phyloP scores from a whole-genome alignment of 2,329 filamentous ascomycete genomes.

The Emericellopsis cladophorae region DNA sequence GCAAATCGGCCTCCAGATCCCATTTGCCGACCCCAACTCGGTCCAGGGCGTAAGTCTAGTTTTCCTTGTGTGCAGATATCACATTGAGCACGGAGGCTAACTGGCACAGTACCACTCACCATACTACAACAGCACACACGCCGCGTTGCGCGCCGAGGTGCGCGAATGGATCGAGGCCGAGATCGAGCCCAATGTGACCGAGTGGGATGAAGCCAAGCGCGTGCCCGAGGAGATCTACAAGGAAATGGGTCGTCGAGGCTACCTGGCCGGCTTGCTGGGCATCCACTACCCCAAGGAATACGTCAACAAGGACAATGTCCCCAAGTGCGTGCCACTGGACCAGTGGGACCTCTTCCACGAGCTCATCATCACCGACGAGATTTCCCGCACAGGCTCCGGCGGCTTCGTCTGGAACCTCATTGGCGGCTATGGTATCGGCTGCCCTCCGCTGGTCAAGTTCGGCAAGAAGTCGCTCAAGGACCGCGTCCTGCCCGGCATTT shows the following conservation, averaged over 20 bases:
- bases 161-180: slow-evolving; percentile 84
- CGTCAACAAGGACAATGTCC: slow-evolving; percentile 39
- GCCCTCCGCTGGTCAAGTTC: slow-evolving; percentile 84
- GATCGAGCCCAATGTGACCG: slow-evolving; percentile 81
- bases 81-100: not conserved
- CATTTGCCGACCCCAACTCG: slow-evolving; percentile 87
- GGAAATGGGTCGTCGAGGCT: slow-evolving; percentile 85
- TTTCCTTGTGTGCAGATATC: not conserved
- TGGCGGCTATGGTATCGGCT: slow-evolving; percentile 92
- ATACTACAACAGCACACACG: slow-evolving; percentile 93
- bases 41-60: slow-evolving; percentile 66
- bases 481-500: slow-evolving; percentile 75
- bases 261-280: slow-evolving; percentile 84
- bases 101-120: slow-evolving; percentile 74
- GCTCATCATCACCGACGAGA: slow-evolving; percentile 86
- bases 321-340: slow-evolving; percentile 71
- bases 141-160: slow-evolving; percentile 77
- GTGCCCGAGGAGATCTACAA: slow-evolving; percentile 88
- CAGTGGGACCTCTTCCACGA: slow-evolving; percentile 99
- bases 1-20: slow-evolving; percentile 73
- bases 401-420: slow-evolving; percentile 96
- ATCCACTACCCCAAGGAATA: slow-evolving; percentile 70
- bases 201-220: slow-evolving; percentile 93
- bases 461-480: slow-evolving; percentile 76
- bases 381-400: slow-evolving; percentile 78